Evolutionary conservation across 306 rosid genomes (phyloP).

Genomic region (Comarum palustre): DNA sequence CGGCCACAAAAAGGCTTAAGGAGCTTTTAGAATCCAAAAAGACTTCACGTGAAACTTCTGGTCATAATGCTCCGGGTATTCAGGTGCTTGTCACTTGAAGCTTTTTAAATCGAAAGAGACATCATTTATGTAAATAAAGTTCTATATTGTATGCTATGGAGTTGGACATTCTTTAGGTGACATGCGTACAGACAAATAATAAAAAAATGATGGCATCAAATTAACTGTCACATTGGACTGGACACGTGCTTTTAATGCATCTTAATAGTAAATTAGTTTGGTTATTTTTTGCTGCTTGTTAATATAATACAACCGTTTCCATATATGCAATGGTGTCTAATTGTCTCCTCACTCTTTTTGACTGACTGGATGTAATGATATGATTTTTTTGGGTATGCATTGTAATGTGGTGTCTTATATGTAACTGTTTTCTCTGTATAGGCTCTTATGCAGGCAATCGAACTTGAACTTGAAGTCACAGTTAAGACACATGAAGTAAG

Average conservation of each 20-base stretch:
- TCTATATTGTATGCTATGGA: neutral
- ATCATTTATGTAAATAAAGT: neutral
- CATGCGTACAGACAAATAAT: neutral
- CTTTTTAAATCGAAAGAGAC: neutral
- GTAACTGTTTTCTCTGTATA: slow-evolving; percentile 27
- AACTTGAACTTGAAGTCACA: slow-evolving; percentile 91
- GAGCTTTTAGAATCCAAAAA: slow-evolving; percentile 85
- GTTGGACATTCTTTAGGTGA: neutral
- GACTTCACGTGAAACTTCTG: slow-evolving; percentile 62
- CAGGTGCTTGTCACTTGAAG: slow-evolving; percentile 51
- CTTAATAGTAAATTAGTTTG: neutral
- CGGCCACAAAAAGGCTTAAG: slow-evolving; percentile 88
- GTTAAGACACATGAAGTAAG: slow-evolving; percentile 95
- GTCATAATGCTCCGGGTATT: slow-evolving; percentile 72
- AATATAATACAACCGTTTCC: neutral
- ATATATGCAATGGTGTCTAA: neutral
- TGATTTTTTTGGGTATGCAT: neutral
- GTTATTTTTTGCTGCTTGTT: neutral
- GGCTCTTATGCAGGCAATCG: slow-evolving; percentile 89
- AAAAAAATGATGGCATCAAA: neutral
- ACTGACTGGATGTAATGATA: slow-evolving; percentile 4
- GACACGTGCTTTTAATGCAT: neutral
- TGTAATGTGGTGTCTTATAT: slow-evolving; percentile 2
- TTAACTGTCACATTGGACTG: neutral
- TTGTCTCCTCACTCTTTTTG: neutral